Evolutionary conservation across 805 yeast species (phyloP).

Genomic region (Myxozyma neglecta): DNA sequence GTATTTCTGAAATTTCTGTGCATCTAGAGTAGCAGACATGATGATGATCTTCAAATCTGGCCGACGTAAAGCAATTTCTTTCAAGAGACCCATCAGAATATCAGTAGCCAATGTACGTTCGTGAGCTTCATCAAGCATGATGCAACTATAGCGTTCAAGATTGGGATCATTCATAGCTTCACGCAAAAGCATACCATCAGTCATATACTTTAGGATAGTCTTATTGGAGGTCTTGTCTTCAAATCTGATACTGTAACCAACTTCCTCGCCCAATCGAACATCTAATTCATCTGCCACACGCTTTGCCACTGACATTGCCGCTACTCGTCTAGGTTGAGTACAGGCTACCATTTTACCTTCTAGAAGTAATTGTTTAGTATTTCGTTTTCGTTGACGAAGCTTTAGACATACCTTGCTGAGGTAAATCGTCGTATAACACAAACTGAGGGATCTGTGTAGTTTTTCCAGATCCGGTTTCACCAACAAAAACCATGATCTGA

Average conservation of each 20-base stretch:
- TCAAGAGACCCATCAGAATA: constrained; percentile 90
- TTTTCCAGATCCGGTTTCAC: constrained; percentile 99
- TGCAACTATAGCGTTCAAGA: constrained; percentile 76
- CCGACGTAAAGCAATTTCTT: constrained; percentile 75
- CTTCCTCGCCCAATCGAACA: constrained; percentile 87
- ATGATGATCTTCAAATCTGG: constrained; percentile 87
- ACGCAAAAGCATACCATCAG: constrained; percentile 96
- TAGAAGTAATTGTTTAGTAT: neutral
- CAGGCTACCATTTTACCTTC: constrained; percentile 85
- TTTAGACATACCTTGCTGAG: constrained; percentile 54
- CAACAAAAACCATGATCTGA: constrained; percentile 96
- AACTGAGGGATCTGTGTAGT: constrained; percentile 98
- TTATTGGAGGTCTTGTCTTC: constrained; percentile 81
- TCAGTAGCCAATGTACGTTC: constrained; percentile 97
- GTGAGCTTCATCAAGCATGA: constrained; percentile 95
- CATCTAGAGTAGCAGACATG: constrained; percentile 98
- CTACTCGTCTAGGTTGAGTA: constrained; percentile 95
- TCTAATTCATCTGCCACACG: constrained; percentile 98
- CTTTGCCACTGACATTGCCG: constrained; percentile 97
- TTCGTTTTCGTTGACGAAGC: neutral
- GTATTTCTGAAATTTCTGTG: constrained; percentile 89
- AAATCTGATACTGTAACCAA: constrained; percentile 92
- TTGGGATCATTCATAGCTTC: constrained; percentile 97
- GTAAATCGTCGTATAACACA: constrained; percentile 88
- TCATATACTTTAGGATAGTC: constrained; percentile 91